Evolutionary conservation across 1,284 basidiomycete genomes (phyloP).

Genomic region (Ustilago curta): DNA sequence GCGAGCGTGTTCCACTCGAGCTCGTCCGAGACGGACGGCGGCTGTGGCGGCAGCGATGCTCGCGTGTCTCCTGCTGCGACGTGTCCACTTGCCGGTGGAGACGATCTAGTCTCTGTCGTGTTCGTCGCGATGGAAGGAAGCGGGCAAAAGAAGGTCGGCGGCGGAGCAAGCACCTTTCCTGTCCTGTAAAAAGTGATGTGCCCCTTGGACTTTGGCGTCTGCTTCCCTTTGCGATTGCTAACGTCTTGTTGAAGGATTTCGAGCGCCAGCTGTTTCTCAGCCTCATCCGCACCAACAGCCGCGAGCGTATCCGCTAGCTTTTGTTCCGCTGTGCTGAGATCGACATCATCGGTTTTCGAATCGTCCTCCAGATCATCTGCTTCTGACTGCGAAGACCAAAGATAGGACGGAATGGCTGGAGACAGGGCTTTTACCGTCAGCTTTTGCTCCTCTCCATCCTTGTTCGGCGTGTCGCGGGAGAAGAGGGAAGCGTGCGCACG

Average conservation of each 20-base stretch:
- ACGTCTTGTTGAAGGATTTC: slow-evolving; percentile 27
- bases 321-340: not conserved
- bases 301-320: slow-evolving; percentile 20
- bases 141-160: slow-evolving; percentile 13
- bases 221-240: not conserved
- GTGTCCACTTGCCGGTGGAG: not conserved
- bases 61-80: not conserved
- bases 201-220: not conserved
- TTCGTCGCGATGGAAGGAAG: slow-evolving; percentile 4
- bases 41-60: slow-evolving; percentile 1
- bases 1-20: slow-evolving; percentile 14
- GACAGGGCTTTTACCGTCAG: slow-evolving; percentile 36
- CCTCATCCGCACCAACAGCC: slow-evolving; percentile 21
- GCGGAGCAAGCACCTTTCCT: slow-evolving; percentile 17
- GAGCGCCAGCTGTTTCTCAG: slow-evolving; percentile 21
- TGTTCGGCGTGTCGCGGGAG: not conserved
- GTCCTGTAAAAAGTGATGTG: slow-evolving; percentile 24
- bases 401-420: slow-evolving; percentile 40
- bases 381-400: slow-evolving; percentile 49
- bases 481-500: not conserved
- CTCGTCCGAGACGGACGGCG: not conserved
- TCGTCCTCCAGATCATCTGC: slow-evolving; percentile 22
- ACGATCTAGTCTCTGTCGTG: not conserved
- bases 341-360: not conserved
- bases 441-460: slow-evolving; percentile 9